These are phyloP conservation scores for Podaxis sp. DNA, from an alignment of 768 basidiomycete genomes.

Conservation along the genomic window DNA sequence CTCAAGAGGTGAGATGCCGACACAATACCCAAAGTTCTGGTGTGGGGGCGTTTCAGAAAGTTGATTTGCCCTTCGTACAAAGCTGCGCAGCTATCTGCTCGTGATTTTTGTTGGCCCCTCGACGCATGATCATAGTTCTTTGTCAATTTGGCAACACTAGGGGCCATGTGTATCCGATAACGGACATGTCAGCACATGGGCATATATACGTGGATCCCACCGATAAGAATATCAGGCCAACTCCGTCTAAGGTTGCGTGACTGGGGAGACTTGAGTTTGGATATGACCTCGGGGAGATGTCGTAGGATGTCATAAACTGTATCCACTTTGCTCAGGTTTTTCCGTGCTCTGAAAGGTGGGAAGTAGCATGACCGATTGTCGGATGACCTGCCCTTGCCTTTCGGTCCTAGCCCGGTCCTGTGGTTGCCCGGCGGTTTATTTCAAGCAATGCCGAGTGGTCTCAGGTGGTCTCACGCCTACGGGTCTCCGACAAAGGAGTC, in stretches of 20 bases:
- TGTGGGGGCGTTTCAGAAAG: neutral
- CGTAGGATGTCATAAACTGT: neutral
- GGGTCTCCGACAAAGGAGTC: neutral
- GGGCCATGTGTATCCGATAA: conserved; percentile 7
- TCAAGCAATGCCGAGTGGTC: neutral
- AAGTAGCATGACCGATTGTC: neutral
- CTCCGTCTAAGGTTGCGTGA: neutral
- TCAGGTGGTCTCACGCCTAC: neutral
- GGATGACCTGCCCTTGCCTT: neutral
- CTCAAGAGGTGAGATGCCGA: neutral
- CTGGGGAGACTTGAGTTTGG: neutral
- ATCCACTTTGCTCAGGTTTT: neutral
- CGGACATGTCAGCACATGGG: neutral
- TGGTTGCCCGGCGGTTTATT: neutral
- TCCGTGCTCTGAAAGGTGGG: neutral
- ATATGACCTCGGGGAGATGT: neutral
- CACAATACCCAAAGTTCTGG: neutral
- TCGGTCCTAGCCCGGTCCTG: neutral
- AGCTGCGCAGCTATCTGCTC: neutral
- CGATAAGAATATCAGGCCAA: neutral
- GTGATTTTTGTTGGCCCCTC: neutral
- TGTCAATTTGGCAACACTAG: neutral
- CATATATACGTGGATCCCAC: neutral
- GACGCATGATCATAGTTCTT: conserved; percentile 5
- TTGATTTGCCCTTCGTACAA: neutral